Base-by-base conservation (phyloP, 305 asterid species). In the Plantago lanceolata region DNA sequence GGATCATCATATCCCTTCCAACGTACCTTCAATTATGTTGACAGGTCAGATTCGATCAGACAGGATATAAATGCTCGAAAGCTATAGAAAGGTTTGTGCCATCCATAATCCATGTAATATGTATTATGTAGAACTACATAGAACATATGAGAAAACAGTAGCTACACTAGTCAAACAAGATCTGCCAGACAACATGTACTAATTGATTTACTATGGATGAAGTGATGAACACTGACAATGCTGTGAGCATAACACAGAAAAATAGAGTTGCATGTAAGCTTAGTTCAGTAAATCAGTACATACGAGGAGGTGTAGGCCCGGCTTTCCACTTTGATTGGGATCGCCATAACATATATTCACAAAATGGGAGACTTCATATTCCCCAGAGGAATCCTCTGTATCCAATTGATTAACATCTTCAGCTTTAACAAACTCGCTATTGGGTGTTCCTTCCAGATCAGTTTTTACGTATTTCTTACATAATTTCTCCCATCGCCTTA, bases 271-370 rank as follows among this genome's bases (percentile, higher is more conserved):
- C 28, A 24, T 24, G 28, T 24, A 24, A 24, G 3, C 28, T 24
- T 24, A 24, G 28, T 24, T 24, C 3, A 24, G 28, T 24, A 24
- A 24, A 33, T 52, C 60, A 37, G 40, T 50, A 31, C 19, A 37
- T 76, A 91, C 97, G 95, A 79, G 83, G 59, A 86, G 85, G 71
- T 86, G 79, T 58, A 91, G 71, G 45, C 92, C 87, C 0, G 67
- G 56, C 35, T 74, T 71, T 45, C 78, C 82, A 19, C 31, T 67
- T 29, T 77, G 73, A n/a, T 29, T 65, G 8, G 92, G 96, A 71
- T 89, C 90, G 5, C 96, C 94, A 20, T 79, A 83, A 66, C 96
- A 83, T 45, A 89, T 80, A 14, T 76, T 83, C 29, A 86, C 70
- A 12, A 82, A 64, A 68, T 14, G 40, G 43, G 69, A 66, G 61